Conservation (phyloP, 148 eudicot species). For the Agrostemma githago region DNA sequence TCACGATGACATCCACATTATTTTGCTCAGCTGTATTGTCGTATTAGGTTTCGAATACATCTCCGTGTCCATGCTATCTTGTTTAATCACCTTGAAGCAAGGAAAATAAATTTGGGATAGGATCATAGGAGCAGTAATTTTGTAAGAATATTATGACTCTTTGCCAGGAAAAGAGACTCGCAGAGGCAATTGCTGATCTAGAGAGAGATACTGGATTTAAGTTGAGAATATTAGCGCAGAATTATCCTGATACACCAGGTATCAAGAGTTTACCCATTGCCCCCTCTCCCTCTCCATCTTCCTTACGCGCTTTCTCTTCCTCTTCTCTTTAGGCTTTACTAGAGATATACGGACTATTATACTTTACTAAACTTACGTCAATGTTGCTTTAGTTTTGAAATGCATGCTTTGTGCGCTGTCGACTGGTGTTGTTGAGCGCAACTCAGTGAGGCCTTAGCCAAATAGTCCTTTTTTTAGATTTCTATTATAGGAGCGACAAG, state of each 20-base stretch:
- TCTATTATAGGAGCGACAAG: neutral
- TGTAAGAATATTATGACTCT: neutral
- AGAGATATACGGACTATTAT: neutral
- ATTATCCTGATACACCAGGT: constrained; percentile 98
- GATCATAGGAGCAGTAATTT: neutral
- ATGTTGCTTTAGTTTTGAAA: neutral
- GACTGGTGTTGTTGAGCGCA: neutral
- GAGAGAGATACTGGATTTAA: constrained; percentile 89
- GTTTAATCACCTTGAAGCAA: too few relatives aligned
- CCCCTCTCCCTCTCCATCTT: neutral
- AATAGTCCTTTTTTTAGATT: neutral
- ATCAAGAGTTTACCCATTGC: constrained; percentile 13
- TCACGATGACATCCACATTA: neutral
- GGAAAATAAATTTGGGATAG: neutral
- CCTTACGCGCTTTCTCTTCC: neutral
- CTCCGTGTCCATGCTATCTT: too few relatives aligned
- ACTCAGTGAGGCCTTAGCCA: neutral
- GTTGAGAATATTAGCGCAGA: constrained; percentile 88
- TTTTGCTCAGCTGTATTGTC: neutral
- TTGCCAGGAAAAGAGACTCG: constrained; percentile 67
- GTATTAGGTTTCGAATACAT: neutral
- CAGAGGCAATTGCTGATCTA: constrained; percentile 55
- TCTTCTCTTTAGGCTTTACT: neutral
- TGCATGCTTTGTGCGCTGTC: neutral
- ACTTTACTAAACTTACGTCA: neutral